These are phyloP conservation scores for Noccaea bulbosa DNA, from an alignment of 345 rosid genomes.

Conservation along the genomic window DNA sequence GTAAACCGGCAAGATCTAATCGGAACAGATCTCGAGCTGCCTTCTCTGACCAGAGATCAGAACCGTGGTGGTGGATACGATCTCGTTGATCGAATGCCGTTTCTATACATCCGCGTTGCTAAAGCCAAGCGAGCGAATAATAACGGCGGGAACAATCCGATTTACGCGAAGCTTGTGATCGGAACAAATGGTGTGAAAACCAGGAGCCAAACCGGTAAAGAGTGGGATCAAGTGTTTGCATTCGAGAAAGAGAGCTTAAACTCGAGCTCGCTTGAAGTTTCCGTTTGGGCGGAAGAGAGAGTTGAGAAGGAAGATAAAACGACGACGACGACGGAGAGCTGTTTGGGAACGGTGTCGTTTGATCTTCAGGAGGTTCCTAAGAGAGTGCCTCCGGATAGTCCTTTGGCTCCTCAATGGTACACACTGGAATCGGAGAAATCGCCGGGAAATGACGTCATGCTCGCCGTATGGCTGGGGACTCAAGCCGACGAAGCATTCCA, in stretches of 20 bases:
- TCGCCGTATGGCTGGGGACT: conserved; percentile 90
- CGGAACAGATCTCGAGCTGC: conserved; percentile 58
- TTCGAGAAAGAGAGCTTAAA: conserved; percentile 81
- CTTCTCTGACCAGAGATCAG: conserved; percentile 57
- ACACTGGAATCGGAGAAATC: conserved; percentile 71
- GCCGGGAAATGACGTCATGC: conserved; percentile 85
- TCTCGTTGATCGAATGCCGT: conserved; percentile 83
- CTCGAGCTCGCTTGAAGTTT: conserved; percentile 73
- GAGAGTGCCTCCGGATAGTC: conserved; percentile 86
- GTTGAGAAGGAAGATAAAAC: conserved; percentile 57
- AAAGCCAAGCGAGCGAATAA: conserved; percentile 60
- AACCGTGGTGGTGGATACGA: conserved; percentile 65
- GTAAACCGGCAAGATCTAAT: conserved; percentile 47
- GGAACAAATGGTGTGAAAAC: conserved; percentile 85
- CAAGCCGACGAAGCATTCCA: conserved; percentile 95
- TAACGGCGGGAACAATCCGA: conserved; percentile 48
- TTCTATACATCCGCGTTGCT: conserved; percentile 73
- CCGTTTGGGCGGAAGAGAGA: conserved; percentile 76
- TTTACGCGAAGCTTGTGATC: conserved; percentile 73
- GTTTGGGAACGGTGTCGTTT: conserved; percentile 84
- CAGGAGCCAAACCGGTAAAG: conserved; percentile 61
- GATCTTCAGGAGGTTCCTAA: conserved; percentile 90
- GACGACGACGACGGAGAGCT: conserved; percentile 48
- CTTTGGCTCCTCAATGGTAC: conserved; percentile 96
- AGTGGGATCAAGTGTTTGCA: conserved; percentile 92